Evolutionary conservation across 306 rosid genomes (phyloP).

Genomic region (Dalbergia cultrata): DNA sequence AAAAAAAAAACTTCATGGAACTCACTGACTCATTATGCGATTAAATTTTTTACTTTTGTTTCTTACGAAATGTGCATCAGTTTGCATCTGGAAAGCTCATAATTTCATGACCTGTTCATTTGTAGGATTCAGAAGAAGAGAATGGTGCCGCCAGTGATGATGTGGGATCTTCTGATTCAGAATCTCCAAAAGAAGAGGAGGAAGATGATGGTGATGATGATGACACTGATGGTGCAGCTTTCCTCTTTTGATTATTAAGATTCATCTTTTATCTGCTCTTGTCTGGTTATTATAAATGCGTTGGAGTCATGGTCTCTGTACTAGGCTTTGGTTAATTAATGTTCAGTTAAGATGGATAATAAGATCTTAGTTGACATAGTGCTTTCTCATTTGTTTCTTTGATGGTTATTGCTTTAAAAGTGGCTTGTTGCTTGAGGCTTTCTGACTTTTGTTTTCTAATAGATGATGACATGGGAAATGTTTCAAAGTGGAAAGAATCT

Average conservation of each 20-base stretch:
- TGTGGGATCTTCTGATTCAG: constrained; percentile 56
- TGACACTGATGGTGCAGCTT: constrained; percentile 62
- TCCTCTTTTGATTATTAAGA: constrained; percentile 29
- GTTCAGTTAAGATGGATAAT: constrained; percentile 29
- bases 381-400: constrained; percentile 15
- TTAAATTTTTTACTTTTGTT: constrained; percentile 12
- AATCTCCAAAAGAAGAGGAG: constrained; percentile 57
- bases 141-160: constrained; percentile 50
- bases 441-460: constrained; percentile 40
- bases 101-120: constrained; percentile 40
- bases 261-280: constrained; percentile 35
- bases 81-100: constrained; percentile 31
- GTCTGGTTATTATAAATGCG: constrained; percentile 21
- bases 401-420: constrained; percentile 8
- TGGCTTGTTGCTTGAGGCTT: not conserved
- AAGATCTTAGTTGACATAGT: not conserved
- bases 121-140: constrained; percentile 74
- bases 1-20: not conserved
- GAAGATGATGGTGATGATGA: constrained; percentile 49
- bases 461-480: constrained; percentile 72
- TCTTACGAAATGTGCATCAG: constrained; percentile 25
- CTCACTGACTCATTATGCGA: not conserved
- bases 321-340: constrained; percentile 32
- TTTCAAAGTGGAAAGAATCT: constrained; percentile 87
- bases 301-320: constrained; percentile 9